These are phyloP conservation scores for Neurospora hispaniola DNA, from an alignment of 495 filamentous ascomycete species.

Conservation along the genomic window DNA sequence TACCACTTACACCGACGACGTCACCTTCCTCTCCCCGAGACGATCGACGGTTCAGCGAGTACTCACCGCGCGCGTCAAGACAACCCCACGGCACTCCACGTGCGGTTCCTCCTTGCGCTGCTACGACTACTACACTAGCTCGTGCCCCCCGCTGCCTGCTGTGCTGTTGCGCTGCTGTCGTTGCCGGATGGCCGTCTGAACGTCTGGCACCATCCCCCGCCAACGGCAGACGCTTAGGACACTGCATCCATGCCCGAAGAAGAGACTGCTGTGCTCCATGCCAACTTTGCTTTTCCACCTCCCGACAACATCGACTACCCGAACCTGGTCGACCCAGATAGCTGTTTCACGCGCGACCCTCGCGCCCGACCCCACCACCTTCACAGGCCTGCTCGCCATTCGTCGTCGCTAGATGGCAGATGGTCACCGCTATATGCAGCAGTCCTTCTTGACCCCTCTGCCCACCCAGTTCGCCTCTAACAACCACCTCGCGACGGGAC, in stretches of 20 bases:
- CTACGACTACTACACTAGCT: not conserved
- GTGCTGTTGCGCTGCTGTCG: slow-evolving; percentile 1
- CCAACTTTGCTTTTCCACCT: slow-evolving; percentile 13
- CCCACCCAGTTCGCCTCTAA: slow-evolving; percentile 16
- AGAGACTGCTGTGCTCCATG: slow-evolving; percentile 21
- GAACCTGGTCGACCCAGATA: slow-evolving; percentile 5
- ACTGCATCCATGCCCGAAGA: slow-evolving; percentile 25
- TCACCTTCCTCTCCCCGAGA: not conserved
- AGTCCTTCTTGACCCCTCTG: slow-evolving; percentile 33
- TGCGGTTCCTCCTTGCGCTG: not conserved
- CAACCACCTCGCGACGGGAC: slow-evolving; percentile 17
- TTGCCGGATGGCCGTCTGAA: slow-evolving; percentile 23
- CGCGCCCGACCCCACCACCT: slow-evolving; percentile 5
- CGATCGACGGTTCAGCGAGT: not conserved
- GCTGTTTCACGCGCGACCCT: slow-evolving; percentile 5
- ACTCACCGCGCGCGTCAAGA: not conserved
- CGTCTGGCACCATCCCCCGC: slow-evolving; percentile 2
- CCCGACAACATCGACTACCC: slow-evolving; percentile 5
- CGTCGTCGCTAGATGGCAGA: slow-evolving; percentile 60
- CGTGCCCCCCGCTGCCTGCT: not conserved
- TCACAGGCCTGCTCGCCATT: slow-evolving; percentile 3
- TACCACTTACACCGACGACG: not conserved
- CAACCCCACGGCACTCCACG: not conserved
- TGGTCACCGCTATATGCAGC: slow-evolving; percentile 65
- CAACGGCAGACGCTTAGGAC: slow-evolving; percentile 13